These are phyloP conservation scores for Xylariaceae sp. DNA, from an alignment of 2,329 filamentous ascomycete genomes.

Conservation along the genomic window DNA sequence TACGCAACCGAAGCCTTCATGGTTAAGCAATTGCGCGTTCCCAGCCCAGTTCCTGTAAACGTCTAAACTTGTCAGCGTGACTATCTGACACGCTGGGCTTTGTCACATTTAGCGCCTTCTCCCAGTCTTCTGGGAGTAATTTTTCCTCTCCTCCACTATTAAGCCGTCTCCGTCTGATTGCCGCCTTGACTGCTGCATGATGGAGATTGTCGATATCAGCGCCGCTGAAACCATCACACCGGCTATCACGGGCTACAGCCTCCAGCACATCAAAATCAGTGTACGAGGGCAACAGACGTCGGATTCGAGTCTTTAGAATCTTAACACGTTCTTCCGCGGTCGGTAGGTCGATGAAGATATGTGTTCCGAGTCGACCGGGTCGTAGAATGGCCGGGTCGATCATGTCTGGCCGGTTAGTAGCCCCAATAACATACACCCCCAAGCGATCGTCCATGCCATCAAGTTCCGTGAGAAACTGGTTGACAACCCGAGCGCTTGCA, in stretches of 20 bases:
- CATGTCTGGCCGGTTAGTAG: conserved; percentile 94
- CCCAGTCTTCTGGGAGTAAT: conserved; percentile 56
- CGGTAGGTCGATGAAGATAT: conserved; percentile 89
- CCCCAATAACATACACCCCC: conserved; percentile 92
- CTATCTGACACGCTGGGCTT: conserved; percentile 56
- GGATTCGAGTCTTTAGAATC: conserved; percentile 73
- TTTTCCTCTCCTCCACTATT: conserved; percentile 19
- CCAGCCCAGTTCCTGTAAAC: conserved; percentile 42
- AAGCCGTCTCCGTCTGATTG: conserved; percentile 35
- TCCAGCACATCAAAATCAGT: conserved; percentile 38
- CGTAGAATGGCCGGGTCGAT: conserved; percentile 96
- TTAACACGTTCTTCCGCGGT: conserved; percentile 79
- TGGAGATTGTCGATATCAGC: conserved; percentile 66
- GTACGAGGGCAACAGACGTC: conserved; percentile 37
- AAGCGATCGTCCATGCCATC: conserved; percentile 81
- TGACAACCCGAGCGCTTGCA: conserved; percentile 87
- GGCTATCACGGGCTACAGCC: conserved; percentile 66
- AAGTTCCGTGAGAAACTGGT: conserved; percentile 91
- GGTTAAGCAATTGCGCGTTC: conserved; percentile 26
- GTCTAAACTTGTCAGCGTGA: conserved; percentile 50
- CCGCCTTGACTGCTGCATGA: conserved; percentile 38
- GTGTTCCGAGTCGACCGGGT: conserved; percentile 84
- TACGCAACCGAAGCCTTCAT: background rate
- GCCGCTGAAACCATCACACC: conserved; percentile 79
- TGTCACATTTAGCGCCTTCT: conserved; percentile 55